Conservation (phyloP, 805 yeast genomes). For the Wickerhamiella slavikovae region DNA sequence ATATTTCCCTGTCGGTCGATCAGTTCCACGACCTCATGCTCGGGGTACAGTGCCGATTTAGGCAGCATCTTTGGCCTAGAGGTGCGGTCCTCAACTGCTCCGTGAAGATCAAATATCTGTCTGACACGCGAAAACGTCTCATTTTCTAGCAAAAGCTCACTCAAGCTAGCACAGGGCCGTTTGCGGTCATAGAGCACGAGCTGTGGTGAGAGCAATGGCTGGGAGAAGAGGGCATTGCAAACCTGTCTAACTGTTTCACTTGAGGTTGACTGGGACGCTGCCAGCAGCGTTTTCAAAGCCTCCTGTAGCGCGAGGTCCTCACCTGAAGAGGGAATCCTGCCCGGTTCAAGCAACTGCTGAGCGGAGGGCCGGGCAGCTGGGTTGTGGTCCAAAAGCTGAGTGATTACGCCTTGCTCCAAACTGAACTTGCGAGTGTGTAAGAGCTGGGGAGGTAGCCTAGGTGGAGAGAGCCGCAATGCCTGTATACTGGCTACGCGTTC, state of each 20-base stretch:
- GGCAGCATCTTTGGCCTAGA: conserved; percentile 54
- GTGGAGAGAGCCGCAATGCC: conserved; percentile 33
- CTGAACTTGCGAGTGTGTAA: too few species aligned
- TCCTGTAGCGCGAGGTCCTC: conserved; percentile 80
- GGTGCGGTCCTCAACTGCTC: conserved; percentile 58
- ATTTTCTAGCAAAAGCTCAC: conserved; percentile 34
- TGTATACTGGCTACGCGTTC: conserved; percentile 65
- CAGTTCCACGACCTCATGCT: conserved; percentile 54
- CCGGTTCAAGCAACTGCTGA: conserved; percentile 49
- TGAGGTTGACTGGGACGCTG: too few species aligned
- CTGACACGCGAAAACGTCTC: conserved; percentile 40
- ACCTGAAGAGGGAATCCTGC: conserved; percentile 69
- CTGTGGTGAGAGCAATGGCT: conserved; percentile 66
- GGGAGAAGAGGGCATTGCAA: conserved; percentile 64
- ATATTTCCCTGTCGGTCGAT: conserved; percentile 76
- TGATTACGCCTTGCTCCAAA: conserved; percentile 47
- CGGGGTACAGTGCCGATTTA: conserved; percentile 46
- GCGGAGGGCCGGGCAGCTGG: conserved; percentile 72
- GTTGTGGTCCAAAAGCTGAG: conserved; percentile 51
- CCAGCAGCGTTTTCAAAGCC: conserved; percentile 65
- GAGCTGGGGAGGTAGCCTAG: conserved; percentile 38
- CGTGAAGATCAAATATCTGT: conserved; percentile 55
- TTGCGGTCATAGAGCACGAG: conserved; percentile 57
- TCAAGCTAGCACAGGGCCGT: neutral
- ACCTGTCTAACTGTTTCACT: conserved; percentile 93